A percentile compares a stretch with the other conserved stretches of the same genome.
phyloP scores from a whole-genome alignment of 768 basidiomycete genomes.

The Xerocomus potaroensis region DNA sequence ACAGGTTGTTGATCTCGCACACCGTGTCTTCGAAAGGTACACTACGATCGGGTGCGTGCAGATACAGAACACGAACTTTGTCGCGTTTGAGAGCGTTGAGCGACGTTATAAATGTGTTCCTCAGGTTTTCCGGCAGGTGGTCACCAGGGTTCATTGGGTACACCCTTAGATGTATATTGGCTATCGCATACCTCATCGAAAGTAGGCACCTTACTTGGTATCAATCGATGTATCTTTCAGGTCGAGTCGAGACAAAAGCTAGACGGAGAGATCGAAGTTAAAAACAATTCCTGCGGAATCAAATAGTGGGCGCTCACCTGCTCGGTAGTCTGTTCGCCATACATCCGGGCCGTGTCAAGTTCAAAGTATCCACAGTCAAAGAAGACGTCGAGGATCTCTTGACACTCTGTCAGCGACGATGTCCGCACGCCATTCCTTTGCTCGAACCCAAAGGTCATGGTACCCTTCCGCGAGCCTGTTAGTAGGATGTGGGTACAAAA shows the following conservation, averaged over 20 bases:
- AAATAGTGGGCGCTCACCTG: slow-evolving; percentile 27
- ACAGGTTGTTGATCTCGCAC: slow-evolving; percentile 48
- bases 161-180: slow-evolving; percentile 33
- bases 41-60: slow-evolving; percentile 57
- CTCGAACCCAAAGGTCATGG: slow-evolving; percentile 43
- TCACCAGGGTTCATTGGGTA: slow-evolving; percentile 40
- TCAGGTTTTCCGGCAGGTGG: slow-evolving; percentile 37
- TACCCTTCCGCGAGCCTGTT: slow-evolving; percentile 32
- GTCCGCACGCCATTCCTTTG: slow-evolving; percentile 41
- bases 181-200: background rate
- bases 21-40: slow-evolving; percentile 55
- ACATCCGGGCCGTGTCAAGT: slow-evolving; percentile 49
- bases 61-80: slow-evolving; percentile 49
- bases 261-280: background rate
- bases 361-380: slow-evolving; percentile 39
- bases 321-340: slow-evolving; percentile 54
- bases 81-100: slow-evolving; percentile 41
- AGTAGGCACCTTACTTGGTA: slow-evolving; percentile 38
- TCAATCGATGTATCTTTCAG: slow-evolving; percentile 40
- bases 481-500: background rate
- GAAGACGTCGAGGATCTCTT: slow-evolving; percentile 44
- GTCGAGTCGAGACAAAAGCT: slow-evolving; percentile 41
- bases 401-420: slow-evolving; percentile 32
- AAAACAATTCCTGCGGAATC: background rate
- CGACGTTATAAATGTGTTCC: slow-evolving; percentile 44